Evolutionary conservation across 2,329 filamentous ascomycete species (phyloP).

Genomic region (Colletotrichum somersetense): DNA sequence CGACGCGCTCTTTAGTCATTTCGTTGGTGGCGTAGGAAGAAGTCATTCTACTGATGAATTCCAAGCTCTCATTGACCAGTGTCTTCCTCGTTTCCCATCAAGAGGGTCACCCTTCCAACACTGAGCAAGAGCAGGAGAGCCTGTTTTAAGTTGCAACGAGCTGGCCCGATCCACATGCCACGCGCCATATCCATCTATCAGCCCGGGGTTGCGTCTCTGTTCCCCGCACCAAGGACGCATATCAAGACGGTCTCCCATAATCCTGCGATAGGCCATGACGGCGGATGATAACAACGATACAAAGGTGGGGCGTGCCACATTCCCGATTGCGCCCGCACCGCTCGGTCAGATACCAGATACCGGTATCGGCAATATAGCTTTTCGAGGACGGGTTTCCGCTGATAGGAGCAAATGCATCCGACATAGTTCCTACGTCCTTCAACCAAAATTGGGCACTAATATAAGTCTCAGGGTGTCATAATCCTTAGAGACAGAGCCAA

Average conservation of each 20-base stretch:
- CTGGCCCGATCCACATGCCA: constrained; percentile 19
- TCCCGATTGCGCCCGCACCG: constrained; percentile 26
- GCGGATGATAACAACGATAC: constrained; percentile 31
- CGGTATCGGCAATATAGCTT: constrained; percentile 29
- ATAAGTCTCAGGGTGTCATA: not conserved
- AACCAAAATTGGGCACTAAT: no score
- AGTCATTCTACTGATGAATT: constrained; percentile 3
- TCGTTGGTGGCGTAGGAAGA: not conserved
- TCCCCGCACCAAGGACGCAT: constrained; percentile 29
- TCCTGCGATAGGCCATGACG: constrained; percentile 23
- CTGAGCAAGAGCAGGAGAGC: not conserved
- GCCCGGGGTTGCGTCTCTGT: constrained; percentile 21
- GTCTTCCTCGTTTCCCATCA: not conserved
- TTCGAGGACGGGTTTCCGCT: not conserved
- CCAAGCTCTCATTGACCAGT: not conserved
- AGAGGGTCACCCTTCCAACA: not conserved
- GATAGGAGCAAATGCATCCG: constrained; percentile 13
- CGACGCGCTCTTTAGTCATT: not conserved
- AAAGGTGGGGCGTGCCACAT: constrained; percentile 18
- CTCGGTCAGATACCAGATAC: constrained; percentile 30
- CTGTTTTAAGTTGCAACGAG: constrained; percentile 6
- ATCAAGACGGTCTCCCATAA: constrained; percentile 22
- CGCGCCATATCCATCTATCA: constrained; percentile 11
- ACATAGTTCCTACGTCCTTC: not conserved
- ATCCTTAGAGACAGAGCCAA: not conserved